Evolutionary conservation across 257 asterid species (phyloP), one percentile per base, ranked within the genome.

Genomic region (Buddleja alternifolia): DNA sequence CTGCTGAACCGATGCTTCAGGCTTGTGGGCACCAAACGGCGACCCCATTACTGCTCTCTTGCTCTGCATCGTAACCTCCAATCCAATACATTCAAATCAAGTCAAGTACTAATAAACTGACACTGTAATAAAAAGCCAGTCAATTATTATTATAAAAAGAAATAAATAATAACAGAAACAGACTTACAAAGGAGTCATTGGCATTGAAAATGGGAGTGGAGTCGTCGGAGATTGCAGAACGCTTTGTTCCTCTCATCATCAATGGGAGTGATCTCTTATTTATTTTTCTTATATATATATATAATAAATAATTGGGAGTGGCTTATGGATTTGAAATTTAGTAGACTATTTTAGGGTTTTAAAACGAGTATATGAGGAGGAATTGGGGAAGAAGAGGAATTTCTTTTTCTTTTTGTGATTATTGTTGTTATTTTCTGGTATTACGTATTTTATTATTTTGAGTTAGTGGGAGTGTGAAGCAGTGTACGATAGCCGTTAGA

Each of bases 161-260:
- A 24, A 19, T 62, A 16, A 54, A 5, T 12, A 4, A 9, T n/a
- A 54, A 29, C 11, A 14, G 14, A 66, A 41, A 55, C 37, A 60
- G 21, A 78, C 88, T 83, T 56, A 90, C 97, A 29, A 70, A 48
- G 54, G 96, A 67, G 54, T 93, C 86, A 60, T 67, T 80, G 76
- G 89, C 46, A 72, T 60, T 77, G 76, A 80, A 67, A 66, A 74
- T 36, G 3, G 90, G 83, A 72, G 83, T 61, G 3, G 90, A 86
- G 23, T 87, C 96, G 23, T 87, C 96, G 46, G 85, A 84, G 45
- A 75, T 48, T 11, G 95, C 84, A 14, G 85, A 34, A 51, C 99
- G 97, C 77, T 91, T 93, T 37, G 90, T 77, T 75, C 96, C 96
- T 83, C 90, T 85, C 97, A 90, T 88, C 44, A 68, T 81, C 67